phyloP scores from a whole-genome alignment of 345 rosid species.

The Moringa oleifera region DNA sequence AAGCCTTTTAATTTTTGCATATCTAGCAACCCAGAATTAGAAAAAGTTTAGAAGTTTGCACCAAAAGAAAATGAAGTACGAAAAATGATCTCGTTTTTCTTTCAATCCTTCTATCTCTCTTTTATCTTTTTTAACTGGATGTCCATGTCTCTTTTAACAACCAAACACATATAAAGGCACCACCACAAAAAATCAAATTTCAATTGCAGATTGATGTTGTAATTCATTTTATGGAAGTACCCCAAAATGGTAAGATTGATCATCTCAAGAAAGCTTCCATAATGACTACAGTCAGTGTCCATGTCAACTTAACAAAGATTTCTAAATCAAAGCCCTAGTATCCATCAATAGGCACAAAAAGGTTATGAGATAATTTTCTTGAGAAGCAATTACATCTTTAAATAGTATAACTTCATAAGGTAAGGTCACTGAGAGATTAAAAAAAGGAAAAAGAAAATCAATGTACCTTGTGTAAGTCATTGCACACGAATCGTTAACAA shows the following conservation, averaged over 20 bases:
- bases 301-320: too few species aligned
- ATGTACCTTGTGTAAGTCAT: slow-evolving; percentile 67
- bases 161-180: too few species aligned
- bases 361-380: not conserved
- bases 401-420: not conserved
- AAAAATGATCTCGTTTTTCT: not conserved
- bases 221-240: too few species aligned
- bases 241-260: too few species aligned
- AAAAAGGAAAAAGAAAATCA: slow-evolving; percentile 9
- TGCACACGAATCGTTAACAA: slow-evolving; percentile 48
- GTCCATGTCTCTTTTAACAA: too few species aligned
- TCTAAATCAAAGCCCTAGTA: not conserved
- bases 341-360: not conserved
- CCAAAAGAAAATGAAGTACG: not conserved
- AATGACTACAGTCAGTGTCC: not conserved
- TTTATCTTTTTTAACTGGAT: too few species aligned
- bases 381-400: not conserved
- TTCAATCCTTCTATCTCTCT: too few species aligned
- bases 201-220: too few species aligned
- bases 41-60: slow-evolving; percentile 8
- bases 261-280: not conserved
- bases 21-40: slow-evolving; percentile 40
- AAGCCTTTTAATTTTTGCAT: slow-evolving; percentile 72
- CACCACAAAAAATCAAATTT: too few species aligned
- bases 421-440: slow-evolving; percentile 5